Percentiles rank a stretch among this genome's conserved stretches.
These are phyloP conservation scores for Euclidium syriacum DNA, from an alignment of 345 rosid species.

Conservation along the genomic window DNA sequence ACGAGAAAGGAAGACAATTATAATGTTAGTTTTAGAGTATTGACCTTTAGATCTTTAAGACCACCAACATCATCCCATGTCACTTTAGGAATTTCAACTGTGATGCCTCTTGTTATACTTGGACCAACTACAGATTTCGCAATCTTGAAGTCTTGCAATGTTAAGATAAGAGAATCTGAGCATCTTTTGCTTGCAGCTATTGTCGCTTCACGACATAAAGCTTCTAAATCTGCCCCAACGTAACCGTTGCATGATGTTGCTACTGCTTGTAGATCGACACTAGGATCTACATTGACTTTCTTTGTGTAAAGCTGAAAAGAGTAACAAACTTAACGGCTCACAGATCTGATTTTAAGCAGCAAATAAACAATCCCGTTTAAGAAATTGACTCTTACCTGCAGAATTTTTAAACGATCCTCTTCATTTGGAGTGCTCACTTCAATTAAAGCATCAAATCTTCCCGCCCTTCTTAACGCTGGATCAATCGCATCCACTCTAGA, in stretches of 20 bases:
- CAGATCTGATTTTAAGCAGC: background rate
- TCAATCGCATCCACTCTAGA: constrained; percentile 71
- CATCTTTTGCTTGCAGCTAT: constrained; percentile 52
- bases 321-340: background rate
- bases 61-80: constrained; percentile 96
- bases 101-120: constrained; percentile 88
- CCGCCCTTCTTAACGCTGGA: constrained; percentile 74
- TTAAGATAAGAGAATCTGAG: constrained; percentile 38
- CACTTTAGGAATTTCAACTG: constrained; percentile 83
- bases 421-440: constrained; percentile 86
- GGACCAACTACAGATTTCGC: constrained; percentile 78
- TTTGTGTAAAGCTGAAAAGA: constrained; percentile 68
- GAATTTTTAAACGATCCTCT: constrained; percentile 70
- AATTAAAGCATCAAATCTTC: constrained; percentile 78
- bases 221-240: constrained; percentile 97
- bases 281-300: constrained; percentile 52
- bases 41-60: constrained; percentile 59
- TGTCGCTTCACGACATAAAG: constrained; percentile 77
- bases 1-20: background rate
- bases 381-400: constrained; percentile 45
- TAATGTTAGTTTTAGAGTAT: background rate
- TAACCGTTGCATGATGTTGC: constrained; percentile 87
- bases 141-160: constrained; percentile 57
- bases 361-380: background rate
- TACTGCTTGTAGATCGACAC: constrained; percentile 51